Percentiles rank a stretch among this genome's conserved stretches.
These are phyloP conservation scores for Leccinum sublutescens DNA, from an alignment of 768 basidiomycete genomes.

Conservation along the genomic window DNA sequence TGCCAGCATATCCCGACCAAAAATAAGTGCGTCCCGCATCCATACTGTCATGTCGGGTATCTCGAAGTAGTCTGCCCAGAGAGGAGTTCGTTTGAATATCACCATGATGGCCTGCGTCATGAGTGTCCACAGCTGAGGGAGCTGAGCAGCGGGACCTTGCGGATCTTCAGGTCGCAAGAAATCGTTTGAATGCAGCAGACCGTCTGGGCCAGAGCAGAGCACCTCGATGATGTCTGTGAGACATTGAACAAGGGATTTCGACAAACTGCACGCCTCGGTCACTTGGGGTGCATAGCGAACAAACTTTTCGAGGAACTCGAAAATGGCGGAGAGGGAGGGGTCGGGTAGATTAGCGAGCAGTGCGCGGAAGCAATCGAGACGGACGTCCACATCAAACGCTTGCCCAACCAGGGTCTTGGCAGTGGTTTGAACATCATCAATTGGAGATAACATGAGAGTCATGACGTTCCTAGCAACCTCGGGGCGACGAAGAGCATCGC, in stretches of 20 bases:
- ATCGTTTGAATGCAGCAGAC: slow-evolving; percentile 56
- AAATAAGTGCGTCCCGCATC: slow-evolving; percentile 98
- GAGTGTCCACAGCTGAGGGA: slow-evolving; percentile 75
- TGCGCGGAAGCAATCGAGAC: slow-evolving; percentile 82
- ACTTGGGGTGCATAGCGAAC: slow-evolving; percentile 55
- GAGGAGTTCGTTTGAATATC: slow-evolving; percentile 81
- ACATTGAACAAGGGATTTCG: slow-evolving; percentile 88
- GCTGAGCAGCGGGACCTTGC: slow-evolving; percentile 46
- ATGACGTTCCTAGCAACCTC: slow-evolving; percentile 61
- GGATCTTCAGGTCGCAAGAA: slow-evolving; percentile 50
- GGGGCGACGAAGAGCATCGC: slow-evolving; percentile 53
- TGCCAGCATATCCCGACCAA: slow-evolving; percentile 81
- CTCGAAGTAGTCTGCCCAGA: slow-evolving; percentile 81
- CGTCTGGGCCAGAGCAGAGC: slow-evolving; percentile 70
- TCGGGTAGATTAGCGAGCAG: slow-evolving; percentile 68
- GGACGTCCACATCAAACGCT: slow-evolving; percentile 86
- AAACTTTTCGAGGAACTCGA: slow-evolving; percentile 67
- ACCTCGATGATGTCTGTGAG: slow-evolving; percentile 91
- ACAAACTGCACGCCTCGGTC: slow-evolving; percentile 86
- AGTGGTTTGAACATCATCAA: slow-evolving; percentile 67
- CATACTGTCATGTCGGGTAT: slow-evolving; percentile 86
- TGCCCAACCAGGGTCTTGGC: slow-evolving; percentile 80
- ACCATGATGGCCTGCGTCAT: slow-evolving; percentile 79
- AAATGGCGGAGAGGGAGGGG: slow-evolving; percentile 67
- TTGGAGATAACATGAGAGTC: slow-evolving; percentile 78